Conservation (phyloP, 2,329 filamentous ascomycete genomes). For the Herpotrichia juniperi region DNA sequence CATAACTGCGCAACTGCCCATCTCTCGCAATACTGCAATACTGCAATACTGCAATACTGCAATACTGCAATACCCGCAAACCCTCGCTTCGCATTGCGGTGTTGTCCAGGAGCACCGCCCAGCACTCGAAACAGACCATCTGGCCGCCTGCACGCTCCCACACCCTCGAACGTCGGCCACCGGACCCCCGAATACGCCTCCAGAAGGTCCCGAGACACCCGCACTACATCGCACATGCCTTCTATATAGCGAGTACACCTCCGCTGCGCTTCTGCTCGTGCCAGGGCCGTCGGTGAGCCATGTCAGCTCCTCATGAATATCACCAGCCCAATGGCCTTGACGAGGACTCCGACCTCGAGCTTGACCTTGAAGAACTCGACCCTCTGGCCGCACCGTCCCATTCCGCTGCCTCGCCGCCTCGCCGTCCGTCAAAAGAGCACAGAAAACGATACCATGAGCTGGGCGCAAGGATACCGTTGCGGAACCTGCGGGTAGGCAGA, state of each 20-base stretch:
- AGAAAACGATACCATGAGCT: slow-evolving; percentile 47
- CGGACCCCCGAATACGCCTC: slow-evolving; percentile 28
- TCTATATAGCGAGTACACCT: slow-evolving; percentile 9
- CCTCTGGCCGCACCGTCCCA: slow-evolving; percentile 52
- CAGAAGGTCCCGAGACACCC: slow-evolving; percentile 1
- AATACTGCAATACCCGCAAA: neutral
- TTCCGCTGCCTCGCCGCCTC: slow-evolving; percentile 29
- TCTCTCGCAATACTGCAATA: neutral
- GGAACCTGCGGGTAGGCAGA: slow-evolving; percentile 61
- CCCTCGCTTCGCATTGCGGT: neutral
- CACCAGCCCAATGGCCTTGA: slow-evolving; percentile 66
- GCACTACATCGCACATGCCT: slow-evolving; percentile 17
- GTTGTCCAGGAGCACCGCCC: slow-evolving; percentile 6
- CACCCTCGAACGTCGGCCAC: slow-evolving; percentile 13
- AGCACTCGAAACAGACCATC: slow-evolving; percentile 16
- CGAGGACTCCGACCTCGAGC: slow-evolving; percentile 74
- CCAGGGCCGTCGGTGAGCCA: slow-evolving; percentile 44
- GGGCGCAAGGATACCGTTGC: slow-evolving; percentile 69
- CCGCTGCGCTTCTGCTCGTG: slow-evolving; percentile 10
- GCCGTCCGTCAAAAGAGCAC: slow-evolving; percentile 36
- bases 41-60: neutral
- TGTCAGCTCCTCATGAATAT: slow-evolving; percentile 55
- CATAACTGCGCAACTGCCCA: neutral
- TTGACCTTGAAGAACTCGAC: slow-evolving; percentile 82
- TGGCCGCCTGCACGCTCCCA: slow-evolving; percentile 18